Evolutionary conservation across 805 yeast genomes (phyloP).

Genomic region (Saccharomycopsis synnaedendra): DNA sequence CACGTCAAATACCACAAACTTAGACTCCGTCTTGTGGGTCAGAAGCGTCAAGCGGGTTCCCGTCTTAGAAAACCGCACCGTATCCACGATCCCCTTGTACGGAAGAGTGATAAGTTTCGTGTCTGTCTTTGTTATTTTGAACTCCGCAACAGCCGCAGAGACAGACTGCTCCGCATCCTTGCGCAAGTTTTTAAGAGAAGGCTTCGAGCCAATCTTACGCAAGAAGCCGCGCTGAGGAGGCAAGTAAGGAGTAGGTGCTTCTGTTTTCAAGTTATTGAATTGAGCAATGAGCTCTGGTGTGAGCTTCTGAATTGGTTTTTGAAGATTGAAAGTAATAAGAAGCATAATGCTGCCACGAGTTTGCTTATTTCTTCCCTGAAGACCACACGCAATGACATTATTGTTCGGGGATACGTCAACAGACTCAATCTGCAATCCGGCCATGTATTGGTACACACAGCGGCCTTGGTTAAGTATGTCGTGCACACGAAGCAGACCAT

Average conservation of each 20-base stretch:
- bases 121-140: slow-evolving; percentile 27
- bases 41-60: slow-evolving; percentile 28
- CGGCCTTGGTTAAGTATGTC: slow-evolving; percentile 49
- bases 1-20: slow-evolving; percentile 66
- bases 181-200: slow-evolving; percentile 5
- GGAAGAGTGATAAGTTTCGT: slow-evolving; percentile 74
- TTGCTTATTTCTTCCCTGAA: slow-evolving; percentile 58
- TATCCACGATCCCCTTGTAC: slow-evolving; percentile 71
- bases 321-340: slow-evolving; percentile 4
- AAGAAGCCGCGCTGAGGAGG: slow-evolving; percentile 1
- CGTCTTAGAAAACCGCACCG: slow-evolving; percentile 59
- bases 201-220: slow-evolving; percentile 6
- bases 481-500: slow-evolving; percentile 58
- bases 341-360: slow-evolving; percentile 13
- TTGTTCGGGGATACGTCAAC: slow-evolving; percentile 59
- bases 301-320: slow-evolving; percentile 1
- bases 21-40: slow-evolving; percentile 39
- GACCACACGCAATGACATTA: slow-evolving; percentile 60
- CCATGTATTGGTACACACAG: slow-evolving; percentile 55
- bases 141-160: slow-evolving; percentile 7
- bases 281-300: slow-evolving; percentile 4
- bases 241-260: background rate
- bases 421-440: slow-evolving; percentile 70
- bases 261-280: background rate
- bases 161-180: slow-evolving; percentile 2